phyloP scores from a whole-genome alignment of 768 basidiomycete genomes.

The Tremella mesenterica region DNA sequence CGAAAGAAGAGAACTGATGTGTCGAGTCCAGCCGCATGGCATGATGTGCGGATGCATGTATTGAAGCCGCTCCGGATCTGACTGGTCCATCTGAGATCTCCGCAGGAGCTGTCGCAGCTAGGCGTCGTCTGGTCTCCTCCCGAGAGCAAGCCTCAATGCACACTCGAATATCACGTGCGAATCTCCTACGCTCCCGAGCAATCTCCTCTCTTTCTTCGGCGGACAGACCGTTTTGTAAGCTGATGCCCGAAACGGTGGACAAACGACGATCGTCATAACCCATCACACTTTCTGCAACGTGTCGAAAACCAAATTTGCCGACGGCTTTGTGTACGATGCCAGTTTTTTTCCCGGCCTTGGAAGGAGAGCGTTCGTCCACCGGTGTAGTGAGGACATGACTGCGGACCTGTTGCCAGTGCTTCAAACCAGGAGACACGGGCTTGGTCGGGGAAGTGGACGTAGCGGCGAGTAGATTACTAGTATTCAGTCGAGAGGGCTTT shows the following conservation, averaged over 20 bases:
- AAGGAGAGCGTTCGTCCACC: conserved; percentile 8
- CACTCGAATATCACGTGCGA: conserved; percentile 29
- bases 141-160: conserved; percentile 32
- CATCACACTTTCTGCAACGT: conserved; percentile 29
- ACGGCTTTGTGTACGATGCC: conserved; percentile 33
- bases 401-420: conserved; percentile 38
- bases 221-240: conserved; percentile 14
- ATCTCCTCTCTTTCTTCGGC: conserved; percentile 29
- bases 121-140: conserved; percentile 23
- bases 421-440: conserved; percentile 27
- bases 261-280: conserved; percentile 19
- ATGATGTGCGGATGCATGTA: conserved; percentile 10
- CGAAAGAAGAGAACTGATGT: conserved; percentile 30
- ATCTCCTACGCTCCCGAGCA: conserved; percentile 31
- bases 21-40: conserved; percentile 11
- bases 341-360: conserved; percentile 13
- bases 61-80: not conserved
- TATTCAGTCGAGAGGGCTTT: conserved; percentile 26
- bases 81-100: not conserved
- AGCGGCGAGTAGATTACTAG: conserved; percentile 13
- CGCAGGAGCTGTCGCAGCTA: not conserved
- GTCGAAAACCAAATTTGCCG: conserved; percentile 28
- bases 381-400: conserved; percentile 27
- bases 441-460: conserved; percentile 17
- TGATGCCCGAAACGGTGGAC: conserved; percentile 3